Base-by-base conservation (phyloP, 305 asterid genomes). In the Caryopteris hybrid region DNA sequence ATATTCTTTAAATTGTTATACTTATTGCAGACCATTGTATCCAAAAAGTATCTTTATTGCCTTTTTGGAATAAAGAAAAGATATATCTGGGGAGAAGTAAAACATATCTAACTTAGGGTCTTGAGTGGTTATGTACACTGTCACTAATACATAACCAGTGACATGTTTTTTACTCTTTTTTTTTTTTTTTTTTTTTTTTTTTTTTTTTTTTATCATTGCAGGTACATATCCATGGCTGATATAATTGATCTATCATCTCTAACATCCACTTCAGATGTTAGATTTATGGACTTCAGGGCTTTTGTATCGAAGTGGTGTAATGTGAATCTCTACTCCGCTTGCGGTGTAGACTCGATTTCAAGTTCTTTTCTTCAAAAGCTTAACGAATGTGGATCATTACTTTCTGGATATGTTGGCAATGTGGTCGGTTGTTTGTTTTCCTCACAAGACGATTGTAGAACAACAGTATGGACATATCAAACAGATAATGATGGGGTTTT, bases 221-320 rank as follows among this genome's bases (percentile, higher is more conserved):
- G 98, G 86, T 94, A 89, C 73, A 60, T 83, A 67, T 89, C 98
- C 62, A 89, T 94, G 89, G 87, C 88, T 1, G 96, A 84, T 67
- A 42, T 94, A 70, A 69, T 91, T 68, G 92, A 94, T 84, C 61
- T 91, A 61, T 89, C 95, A 31, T 68, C 81, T 41, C 72, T 86
- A 69, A 66, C 68, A 71, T 82, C 91, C 58, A 36, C 56, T 81
- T 77, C 95, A 50, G 73, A 77, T 2, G 77, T 87, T 55, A 82
- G 83, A 74, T 82, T 91, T 60, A 50, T 91, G 51, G 98, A 94
- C 69, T 94, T 94, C 72, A 81, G 89, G 76, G 79, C 33, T 65
- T 94, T 94, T 52, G 81, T 81, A 55, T 83, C 90, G 0, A 71
- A 70, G 59, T 94, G 87, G 90, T 94, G 98, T 65, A 84, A 83